A percentile compares a stretch with the other conserved stretches of the same genome.
Evolutionary conservation across 345 rosid species (phyloP).

Genomic region (Orychophragmus violaceus): DNA sequence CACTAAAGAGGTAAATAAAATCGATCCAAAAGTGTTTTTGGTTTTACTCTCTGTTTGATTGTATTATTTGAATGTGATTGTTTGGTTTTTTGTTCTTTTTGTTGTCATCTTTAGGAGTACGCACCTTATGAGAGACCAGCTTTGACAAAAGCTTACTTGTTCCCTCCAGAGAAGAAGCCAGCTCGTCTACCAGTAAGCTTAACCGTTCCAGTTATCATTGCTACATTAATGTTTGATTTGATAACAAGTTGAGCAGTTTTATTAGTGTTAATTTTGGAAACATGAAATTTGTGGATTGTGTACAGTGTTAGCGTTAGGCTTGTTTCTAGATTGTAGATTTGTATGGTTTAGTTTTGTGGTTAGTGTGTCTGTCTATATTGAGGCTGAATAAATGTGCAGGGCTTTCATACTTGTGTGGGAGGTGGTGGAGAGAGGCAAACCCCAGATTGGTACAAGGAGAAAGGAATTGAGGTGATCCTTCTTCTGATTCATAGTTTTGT

Average conservation of each 20-base stretch:
- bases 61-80: not conserved
- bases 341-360: not conserved
- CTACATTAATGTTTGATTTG: not conserved
- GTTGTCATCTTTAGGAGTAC: slow-evolving; percentile 45
- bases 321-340: not conserved
- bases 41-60: not conserved
- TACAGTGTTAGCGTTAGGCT: not conserved
- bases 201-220: not conserved
- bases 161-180: slow-evolving; percentile 85
- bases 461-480: slow-evolving; percentile 79
- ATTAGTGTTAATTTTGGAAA: not conserved
- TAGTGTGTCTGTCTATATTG: not conserved
- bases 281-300: not conserved
- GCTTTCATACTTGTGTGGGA: slow-evolving; percentile 98
- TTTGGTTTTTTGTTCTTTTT: too few relatives aligned
- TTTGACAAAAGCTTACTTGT: slow-evolving; percentile 87
- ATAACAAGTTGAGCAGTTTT: not conserved
- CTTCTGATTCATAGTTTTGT: slow-evolving; percentile 5
- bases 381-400: slow-evolving; percentile 35
- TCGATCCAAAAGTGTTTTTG: not conserved
- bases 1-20: slow-evolving; percentile 63
- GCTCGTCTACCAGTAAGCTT: slow-evolving; percentile 84
- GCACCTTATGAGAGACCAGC: slow-evolving; percentile 99
- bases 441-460: slow-evolving; percentile 91
- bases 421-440: slow-evolving; percentile 95